Conservation (phyloP, 208 protist genomes). For the Leishmania aethiopica region DNA sequence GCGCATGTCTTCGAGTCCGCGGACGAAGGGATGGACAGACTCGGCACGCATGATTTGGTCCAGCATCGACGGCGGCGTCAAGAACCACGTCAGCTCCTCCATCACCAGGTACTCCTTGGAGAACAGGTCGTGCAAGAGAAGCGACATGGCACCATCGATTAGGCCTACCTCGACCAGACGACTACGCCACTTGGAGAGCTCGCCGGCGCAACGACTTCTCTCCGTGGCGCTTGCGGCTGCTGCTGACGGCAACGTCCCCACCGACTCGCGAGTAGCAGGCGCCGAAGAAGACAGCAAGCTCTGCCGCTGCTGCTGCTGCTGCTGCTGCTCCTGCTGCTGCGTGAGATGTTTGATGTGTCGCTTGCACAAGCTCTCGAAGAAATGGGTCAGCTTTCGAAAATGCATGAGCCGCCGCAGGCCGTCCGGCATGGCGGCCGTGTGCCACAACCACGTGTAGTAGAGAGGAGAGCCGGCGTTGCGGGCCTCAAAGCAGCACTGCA, state of each 20-base stretch:
- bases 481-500: constrained; percentile 56
- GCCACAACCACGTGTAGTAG: constrained; percentile 77
- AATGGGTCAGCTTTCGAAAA: constrained; percentile 59
- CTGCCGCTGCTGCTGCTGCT: background rate
- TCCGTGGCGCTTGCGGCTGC: background rate
- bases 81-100: constrained; percentile 86
- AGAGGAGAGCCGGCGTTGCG: constrained; percentile 60
- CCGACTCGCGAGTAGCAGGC: background rate
- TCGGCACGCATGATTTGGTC: constrained; percentile 81
- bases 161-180: constrained; percentile 57
- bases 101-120: constrained; percentile 80
- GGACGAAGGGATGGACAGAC: constrained; percentile 71
- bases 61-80: constrained; percentile 66
- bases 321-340: background rate
- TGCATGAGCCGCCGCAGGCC: constrained; percentile 79
- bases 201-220: constrained; percentile 2
- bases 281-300: background rate
- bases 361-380: constrained; percentile 55
- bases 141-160: constrained; percentile 57
- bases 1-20: constrained; percentile 70
- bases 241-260: background rate
- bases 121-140: constrained; percentile 82
- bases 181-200: constrained; percentile 44
- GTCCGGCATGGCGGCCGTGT: constrained; percentile 62
- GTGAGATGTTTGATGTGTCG: constrained; percentile 17